phyloP scores from a whole-genome alignment of 495 filamentous ascomycete genomes.

The Neurospora intermedia region DNA sequence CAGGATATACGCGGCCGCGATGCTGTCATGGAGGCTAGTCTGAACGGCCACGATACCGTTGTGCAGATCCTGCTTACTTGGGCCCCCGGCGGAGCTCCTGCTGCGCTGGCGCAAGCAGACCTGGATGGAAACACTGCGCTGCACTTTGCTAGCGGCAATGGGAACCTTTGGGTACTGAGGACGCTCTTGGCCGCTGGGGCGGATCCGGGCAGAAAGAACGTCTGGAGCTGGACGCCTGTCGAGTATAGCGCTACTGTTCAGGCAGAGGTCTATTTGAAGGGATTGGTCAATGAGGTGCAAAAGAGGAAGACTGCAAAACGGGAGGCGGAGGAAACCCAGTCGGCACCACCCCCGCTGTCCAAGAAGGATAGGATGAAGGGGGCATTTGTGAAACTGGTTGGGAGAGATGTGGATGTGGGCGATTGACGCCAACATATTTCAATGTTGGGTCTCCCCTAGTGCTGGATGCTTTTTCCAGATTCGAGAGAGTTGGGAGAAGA shows the following conservation, averaged over 20 bases:
- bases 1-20: slow-evolving; percentile 47
- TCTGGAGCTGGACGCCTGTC: slow-evolving; percentile 61
- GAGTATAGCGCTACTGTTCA: slow-evolving; percentile 62
- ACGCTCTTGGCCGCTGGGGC: slow-evolving; percentile 55
- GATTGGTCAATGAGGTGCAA: slow-evolving; percentile 48
- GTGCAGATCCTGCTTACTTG: slow-evolving; percentile 50
- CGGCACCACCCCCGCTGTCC: not conserved
- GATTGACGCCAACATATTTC: not conserved
- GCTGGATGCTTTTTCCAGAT: too few species aligned
- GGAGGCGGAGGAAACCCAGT: slow-evolving; percentile 12
- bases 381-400: slow-evolving; percentile 23
- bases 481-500: not conserved
- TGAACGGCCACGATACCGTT: slow-evolving; percentile 46
- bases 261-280: slow-evolving; percentile 65
- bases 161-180: slow-evolving; percentile 61
- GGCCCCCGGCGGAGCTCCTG: slow-evolving; percentile 32
- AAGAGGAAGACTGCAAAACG: slow-evolving; percentile 22
- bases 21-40: slow-evolving; percentile 46
- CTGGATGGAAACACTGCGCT: slow-evolving; percentile 64
- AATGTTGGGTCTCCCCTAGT: too few species aligned
- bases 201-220: slow-evolving; percentile 51
- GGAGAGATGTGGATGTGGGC: slow-evolving; percentile 10
- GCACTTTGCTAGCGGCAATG: slow-evolving; percentile 56
- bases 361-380: slow-evolving; percentile 19
- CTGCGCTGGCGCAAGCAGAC: slow-evolving; percentile 43